Conservation (phyloP, 495 filamentous ascomycete species). For the Poronia punctata region DNA sequence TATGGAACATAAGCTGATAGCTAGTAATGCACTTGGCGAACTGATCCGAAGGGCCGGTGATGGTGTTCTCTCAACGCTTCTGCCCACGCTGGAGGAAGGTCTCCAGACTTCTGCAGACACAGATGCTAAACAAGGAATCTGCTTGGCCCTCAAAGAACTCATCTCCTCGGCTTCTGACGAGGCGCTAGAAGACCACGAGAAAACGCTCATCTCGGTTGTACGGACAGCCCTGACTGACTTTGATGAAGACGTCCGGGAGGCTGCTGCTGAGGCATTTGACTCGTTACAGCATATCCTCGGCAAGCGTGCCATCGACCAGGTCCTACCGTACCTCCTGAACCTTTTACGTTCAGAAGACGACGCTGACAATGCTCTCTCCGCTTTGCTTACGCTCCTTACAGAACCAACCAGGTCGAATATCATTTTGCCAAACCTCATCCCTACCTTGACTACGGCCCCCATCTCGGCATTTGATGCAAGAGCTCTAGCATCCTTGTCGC, state of each 20-base stretch:
- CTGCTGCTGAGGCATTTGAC: constrained; percentile 95
- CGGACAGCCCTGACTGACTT: constrained; percentile 87
- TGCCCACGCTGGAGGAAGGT: constrained; percentile 90
- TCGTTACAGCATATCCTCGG: constrained; percentile 87
- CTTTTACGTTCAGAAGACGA: constrained; percentile 77
- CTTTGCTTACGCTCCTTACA: constrained; percentile 84
- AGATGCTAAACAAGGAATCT: constrained; percentile 94
- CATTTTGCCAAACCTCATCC: constrained; percentile 92
- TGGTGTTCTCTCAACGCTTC: constrained; percentile 75
- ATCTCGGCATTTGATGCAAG: constrained; percentile 91
- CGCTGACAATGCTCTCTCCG: constrained; percentile 86
- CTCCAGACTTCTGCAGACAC: constrained; percentile 82
- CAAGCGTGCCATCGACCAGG: constrained; percentile 89
- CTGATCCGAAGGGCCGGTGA: constrained; percentile 95
- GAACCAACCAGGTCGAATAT: constrained; percentile 92
- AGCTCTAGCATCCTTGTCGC: constrained; percentile 83
- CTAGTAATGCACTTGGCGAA: constrained; percentile 92
- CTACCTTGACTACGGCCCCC: constrained; percentile 81
- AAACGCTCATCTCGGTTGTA: constrained; percentile 87
- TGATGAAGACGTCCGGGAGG: constrained; percentile 84
- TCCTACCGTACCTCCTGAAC: constrained; percentile 83
- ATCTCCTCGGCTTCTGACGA: constrained; percentile 88
- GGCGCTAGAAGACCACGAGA: constrained; percentile 87
- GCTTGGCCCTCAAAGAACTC: constrained; percentile 88
- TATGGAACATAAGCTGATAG: constrained; percentile 97